phyloP scores from a whole-genome alignment of 768 basidiomycete species.

The Clathrus columnatus region DNA sequence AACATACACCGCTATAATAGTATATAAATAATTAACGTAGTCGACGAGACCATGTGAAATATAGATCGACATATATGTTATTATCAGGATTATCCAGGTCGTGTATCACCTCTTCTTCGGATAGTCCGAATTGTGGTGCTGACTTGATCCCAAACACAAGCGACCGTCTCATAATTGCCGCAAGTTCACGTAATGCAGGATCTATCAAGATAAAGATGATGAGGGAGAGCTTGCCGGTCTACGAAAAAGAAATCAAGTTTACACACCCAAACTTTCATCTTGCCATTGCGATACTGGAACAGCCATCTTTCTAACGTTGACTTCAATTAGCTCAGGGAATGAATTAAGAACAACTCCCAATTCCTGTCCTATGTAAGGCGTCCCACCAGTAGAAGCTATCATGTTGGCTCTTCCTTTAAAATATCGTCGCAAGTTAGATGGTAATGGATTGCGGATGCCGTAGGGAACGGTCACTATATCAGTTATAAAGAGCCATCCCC shows the following conservation, averaged over 20 bases:
- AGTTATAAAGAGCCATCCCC: slow-evolving; percentile 21
- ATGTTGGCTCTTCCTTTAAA: background rate
- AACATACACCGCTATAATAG: too few relatives aligned
- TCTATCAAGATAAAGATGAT: background rate
- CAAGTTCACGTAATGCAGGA: background rate
- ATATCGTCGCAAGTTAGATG: background rate
- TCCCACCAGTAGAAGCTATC: background rate
- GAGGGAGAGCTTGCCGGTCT: background rate
- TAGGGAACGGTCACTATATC: slow-evolving; percentile 9
- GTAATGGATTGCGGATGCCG: background rate
- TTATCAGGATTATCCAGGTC: background rate
- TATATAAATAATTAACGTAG: background rate
- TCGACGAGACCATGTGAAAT: slow-evolving; percentile 2
- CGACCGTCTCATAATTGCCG: background rate
- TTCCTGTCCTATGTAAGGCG: background rate
- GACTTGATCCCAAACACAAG: background rate
- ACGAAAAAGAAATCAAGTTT: background rate
- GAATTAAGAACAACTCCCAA: background rate
- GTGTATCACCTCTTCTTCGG: background rate
- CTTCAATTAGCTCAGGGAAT: background rate
- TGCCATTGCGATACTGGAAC: background rate
- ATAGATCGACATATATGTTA: background rate
- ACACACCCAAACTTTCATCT: background rate
- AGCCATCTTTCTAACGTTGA: background rate
- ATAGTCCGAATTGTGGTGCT: background rate